Percentiles rank a stretch among this genome's conserved stretches.
phyloP scores from a whole-genome alignment of 2,329 filamentous ascomycete species.

The Arachnomyces sp. region DNA sequence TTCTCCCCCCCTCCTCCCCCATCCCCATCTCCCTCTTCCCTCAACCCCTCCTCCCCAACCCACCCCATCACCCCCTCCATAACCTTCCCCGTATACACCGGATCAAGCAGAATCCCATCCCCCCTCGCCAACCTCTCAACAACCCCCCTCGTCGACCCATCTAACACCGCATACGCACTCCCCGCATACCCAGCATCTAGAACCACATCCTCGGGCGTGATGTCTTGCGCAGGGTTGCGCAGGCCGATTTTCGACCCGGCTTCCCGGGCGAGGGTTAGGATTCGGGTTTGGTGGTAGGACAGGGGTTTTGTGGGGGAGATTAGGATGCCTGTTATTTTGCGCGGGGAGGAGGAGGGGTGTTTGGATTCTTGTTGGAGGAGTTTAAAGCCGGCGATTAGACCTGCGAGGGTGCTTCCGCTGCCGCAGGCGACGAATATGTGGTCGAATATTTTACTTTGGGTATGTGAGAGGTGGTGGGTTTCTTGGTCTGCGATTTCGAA shows the following conservation, averaged over 20 bases:
- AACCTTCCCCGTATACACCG: conserved; percentile 69
- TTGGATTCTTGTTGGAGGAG: conserved; percentile 24
- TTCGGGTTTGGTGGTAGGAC: too few species aligned
- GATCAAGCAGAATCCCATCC: conserved; percentile 66
- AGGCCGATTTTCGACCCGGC: conserved; percentile 45
- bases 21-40: conserved; percentile 54
- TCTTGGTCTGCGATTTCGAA: conserved; percentile 61
- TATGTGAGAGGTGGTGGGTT: conserved; percentile 6
- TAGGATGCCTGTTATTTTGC: conserved; percentile 49
- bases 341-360: conserved; percentile 7
- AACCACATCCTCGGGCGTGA: conserved; percentile 54
- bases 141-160: conserved; percentile 56
- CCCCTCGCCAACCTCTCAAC: conserved; percentile 60
- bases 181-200: conserved; percentile 60
- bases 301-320: too few species aligned
- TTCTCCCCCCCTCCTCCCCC: conserved; percentile 54
- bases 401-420: conserved; percentile 61
- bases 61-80: conserved; percentile 63
- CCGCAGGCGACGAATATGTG: conserved; percentile 62
- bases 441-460: conserved; percentile 27
- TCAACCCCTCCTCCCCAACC: conserved; percentile 54
- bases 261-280: too few species aligned
- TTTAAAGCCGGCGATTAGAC: conserved; percentile 66
- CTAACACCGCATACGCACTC: conserved; percentile 59
- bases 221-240: conserved; percentile 40